Percentiles rank a stretch among this genome's conserved stretches.
Evolutionary conservation across 2,329 filamentous ascomycete genomes (phyloP).

Genomic region (Colletotrichum tamarilloi): DNA sequence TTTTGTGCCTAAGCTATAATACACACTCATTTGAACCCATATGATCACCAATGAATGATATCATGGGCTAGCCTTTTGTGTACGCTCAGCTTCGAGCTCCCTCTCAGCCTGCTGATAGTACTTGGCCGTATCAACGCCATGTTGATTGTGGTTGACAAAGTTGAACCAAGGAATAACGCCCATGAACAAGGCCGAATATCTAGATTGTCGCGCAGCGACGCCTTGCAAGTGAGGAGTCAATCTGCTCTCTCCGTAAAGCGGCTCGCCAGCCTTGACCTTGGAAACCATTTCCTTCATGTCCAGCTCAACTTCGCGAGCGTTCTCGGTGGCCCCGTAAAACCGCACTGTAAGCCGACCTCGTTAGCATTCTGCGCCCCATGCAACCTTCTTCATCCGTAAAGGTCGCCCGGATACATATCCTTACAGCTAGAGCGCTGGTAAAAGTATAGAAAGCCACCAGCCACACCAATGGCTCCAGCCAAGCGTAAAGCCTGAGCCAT

Average conservation of each 20-base stretch:
- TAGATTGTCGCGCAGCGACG: conserved; percentile 89
- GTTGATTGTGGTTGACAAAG: conserved; percentile 95
- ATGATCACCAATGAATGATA: background rate
- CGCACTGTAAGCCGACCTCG: conserved; percentile 69
- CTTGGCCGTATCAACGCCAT: conserved; percentile 97
- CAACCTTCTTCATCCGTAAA: background rate
- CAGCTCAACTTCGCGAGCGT: conserved; percentile 90
- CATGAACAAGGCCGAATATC: conserved; percentile 87
- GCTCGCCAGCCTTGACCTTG: conserved; percentile 92
- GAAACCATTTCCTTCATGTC: conserved; percentile 99
- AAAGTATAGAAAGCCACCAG: conserved; percentile 85
- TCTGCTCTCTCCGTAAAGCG: conserved; percentile 84
- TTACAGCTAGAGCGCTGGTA: conserved; percentile 87
- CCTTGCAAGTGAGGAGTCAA: conserved; percentile 93
- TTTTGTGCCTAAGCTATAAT: background rate
- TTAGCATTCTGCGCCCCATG: background rate
- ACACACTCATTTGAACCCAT: background rate
- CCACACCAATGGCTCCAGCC: conserved; percentile 75
- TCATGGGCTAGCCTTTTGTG: conserved; percentile 18
- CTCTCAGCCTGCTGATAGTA: conserved; percentile 96
- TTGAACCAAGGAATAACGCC: conserved; percentile 97
- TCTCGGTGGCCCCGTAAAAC: conserved; percentile 96
- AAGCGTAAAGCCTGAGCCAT: conserved; percentile 88
- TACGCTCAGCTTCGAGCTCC: conserved; percentile 84
- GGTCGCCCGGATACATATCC: conserved; percentile 44